These are phyloP conservation scores for Maudiozyma saulgeensis DNA, from an alignment of 805 yeast genomes.

Conservation along the genomic window DNA sequence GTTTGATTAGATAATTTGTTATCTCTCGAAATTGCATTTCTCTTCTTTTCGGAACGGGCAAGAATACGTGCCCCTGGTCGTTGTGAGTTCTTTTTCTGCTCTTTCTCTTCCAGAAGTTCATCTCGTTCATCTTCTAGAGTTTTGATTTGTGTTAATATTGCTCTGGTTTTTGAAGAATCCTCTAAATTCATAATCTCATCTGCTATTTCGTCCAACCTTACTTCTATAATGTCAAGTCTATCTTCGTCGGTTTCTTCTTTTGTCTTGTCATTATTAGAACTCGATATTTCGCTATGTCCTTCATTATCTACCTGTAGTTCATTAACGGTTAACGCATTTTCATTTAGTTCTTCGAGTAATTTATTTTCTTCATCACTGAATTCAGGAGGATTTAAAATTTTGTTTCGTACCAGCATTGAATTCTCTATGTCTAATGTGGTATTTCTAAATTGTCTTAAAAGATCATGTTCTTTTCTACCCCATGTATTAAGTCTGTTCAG, in stretches of 20 bases:
- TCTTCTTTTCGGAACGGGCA: constrained; percentile 18
- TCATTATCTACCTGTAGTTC: constrained; percentile 19
- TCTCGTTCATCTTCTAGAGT: constrained; percentile 27
- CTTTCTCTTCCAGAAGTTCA: constrained; percentile 13
- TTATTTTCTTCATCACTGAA: constrained; percentile 36
- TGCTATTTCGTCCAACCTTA: constrained; percentile 25
- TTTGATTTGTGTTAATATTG: constrained; percentile 14
- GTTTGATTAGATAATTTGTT: constrained; percentile 19
- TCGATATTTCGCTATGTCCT: constrained; percentile 3
- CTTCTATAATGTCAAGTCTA: constrained; percentile 12
- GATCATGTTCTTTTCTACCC: constrained; percentile 61
- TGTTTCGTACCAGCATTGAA: constrained; percentile 51
- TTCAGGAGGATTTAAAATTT: constrained; percentile 39
- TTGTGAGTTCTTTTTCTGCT: constrained; percentile 8
- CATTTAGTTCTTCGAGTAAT: constrained; percentile 33
- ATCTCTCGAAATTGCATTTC: constrained; percentile 11
- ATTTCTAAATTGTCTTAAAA: constrained; percentile 44
- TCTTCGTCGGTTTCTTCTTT: constrained; percentile 3
- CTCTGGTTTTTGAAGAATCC: constrained; percentile 28
- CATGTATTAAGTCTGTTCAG: constrained; percentile 61
- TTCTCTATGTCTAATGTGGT: constrained; percentile 9
- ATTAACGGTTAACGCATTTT: constrained; percentile 28
- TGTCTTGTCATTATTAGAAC: constrained; percentile 2
- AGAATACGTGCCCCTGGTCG: constrained; percentile 17
- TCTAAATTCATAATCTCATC: constrained; percentile 31